Base-by-base conservation (phyloP, 305 asterid species). In the Fraxinus sp. region DNA sequence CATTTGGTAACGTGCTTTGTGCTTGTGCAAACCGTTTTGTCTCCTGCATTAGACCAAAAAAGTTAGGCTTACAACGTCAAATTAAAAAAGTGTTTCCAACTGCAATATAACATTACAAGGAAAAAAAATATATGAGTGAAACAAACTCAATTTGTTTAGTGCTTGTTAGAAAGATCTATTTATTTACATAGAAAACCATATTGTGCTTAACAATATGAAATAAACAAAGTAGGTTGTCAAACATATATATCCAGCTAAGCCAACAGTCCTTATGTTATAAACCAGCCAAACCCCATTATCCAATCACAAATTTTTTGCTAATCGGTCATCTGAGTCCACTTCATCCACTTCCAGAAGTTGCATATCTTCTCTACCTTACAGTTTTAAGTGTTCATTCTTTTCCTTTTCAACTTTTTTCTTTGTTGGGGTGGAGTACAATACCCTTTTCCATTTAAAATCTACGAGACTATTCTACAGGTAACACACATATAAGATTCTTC, bases 1-100 rank as follows among this genome's bases (percentile, higher is more conserved):
- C 98, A 85, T 94, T 92, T 3, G 98, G 95, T 33, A 94, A 85
- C 79, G 86, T 83, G 79, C 82, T 90, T 85, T 91, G 99, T 32
- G 93, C 83, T 87, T 91, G 94, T 22, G 91, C 92, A 35, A 79
- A 74, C 68, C 94, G 93, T 84, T 89, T 96, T 35, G 89, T 41
- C 88, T 94, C 98, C 99, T 94, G 95, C 90, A 89, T 32, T 78
- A 73, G 55, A 73, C 9, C 4, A 7, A 82, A 81, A 52, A 4
- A 22, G 20, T 81, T 35, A 35, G 20, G 75, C 77, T 66, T 80
- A 80, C 4, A 66, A 5, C 16, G 8, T 33, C 32, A 79, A 79
- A 22, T 5, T 49, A 4, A n/a, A 16, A 35, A 24, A 20, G 7
- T 8, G 16, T 71, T 18, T 20, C 70, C 3, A 16, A 43, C 14